These are phyloP conservation scores for Globisporangium yorkense DNA, from an alignment of 352 stramenopile genomes.

Conservation along the genomic window DNA sequence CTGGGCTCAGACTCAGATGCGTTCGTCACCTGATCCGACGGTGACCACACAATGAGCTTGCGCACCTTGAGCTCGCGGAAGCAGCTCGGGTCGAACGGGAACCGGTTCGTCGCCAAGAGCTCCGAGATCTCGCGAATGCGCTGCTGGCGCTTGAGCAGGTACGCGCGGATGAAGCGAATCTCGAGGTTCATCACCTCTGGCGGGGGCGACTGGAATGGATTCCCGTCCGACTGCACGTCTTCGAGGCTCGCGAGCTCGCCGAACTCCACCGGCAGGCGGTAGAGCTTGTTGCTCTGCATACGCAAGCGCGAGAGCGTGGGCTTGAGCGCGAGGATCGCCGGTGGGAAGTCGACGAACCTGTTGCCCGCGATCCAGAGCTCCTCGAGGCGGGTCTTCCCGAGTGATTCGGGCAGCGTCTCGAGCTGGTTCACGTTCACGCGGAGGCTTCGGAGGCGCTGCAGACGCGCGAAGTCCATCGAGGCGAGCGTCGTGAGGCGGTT, in stretches of 20 bases:
- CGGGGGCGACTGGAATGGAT: conserved; percentile 66
- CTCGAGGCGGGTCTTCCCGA: conserved; percentile 31
- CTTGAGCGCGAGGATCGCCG: conserved; percentile 32
- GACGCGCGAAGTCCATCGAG: conserved; percentile 31
- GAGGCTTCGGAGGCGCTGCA: conserved; percentile 30
- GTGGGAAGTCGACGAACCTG: conserved; percentile 36
- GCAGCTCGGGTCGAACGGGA: conserved; percentile 28
- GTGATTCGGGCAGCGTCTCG: conserved; percentile 28
- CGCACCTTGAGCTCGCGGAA: conserved; percentile 39
- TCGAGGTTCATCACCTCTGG: conserved; percentile 56
- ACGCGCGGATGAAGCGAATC: conserved; percentile 38
- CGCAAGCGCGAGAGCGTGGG: conserved; percentile 33
- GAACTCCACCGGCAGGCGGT: conserved; percentile 52
- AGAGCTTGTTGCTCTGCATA: conserved; percentile 73
- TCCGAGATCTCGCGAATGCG: conserved; percentile 43
- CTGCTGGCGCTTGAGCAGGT: conserved; percentile 54
- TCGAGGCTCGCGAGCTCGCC: conserved; percentile 34
- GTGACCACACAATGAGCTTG: conserved; percentile 17
- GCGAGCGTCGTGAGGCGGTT: conserved; percentile 50
- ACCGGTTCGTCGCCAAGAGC: conserved; percentile 28
- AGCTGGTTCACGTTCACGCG: conserved; percentile 49
- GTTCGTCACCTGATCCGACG: background rate
- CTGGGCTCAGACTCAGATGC: background rate
- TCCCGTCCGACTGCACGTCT: conserved; percentile 56
- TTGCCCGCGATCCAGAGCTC: conserved; percentile 64